Evolutionary conservation across 352 stramenopile species (phyloP).

Genomic region (Phytopythium mirpurense): DNA sequence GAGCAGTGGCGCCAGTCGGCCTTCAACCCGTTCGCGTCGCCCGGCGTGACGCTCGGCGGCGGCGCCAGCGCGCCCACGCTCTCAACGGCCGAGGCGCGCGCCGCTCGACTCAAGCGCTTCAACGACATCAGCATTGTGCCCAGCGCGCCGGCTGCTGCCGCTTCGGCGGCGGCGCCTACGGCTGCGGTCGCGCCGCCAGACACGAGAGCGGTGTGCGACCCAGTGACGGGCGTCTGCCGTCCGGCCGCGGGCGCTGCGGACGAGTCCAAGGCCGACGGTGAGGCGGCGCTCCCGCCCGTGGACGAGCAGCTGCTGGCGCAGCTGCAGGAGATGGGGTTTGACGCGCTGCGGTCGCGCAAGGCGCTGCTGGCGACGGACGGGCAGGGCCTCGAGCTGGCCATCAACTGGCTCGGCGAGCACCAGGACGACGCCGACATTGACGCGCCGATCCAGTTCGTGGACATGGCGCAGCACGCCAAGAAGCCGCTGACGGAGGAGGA

Average conservation of each 20-base stretch:
- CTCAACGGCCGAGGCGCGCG: constrained; percentile 52
- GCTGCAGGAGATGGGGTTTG: constrained; percentile 84
- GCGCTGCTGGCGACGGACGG: constrained; percentile 78
- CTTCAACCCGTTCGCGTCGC: constrained; percentile 82
- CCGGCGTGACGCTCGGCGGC: constrained; percentile 51
- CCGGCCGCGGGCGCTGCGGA: constrained; percentile 16
- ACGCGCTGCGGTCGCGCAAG: constrained; percentile 74
- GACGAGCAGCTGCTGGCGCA: constrained; percentile 65
- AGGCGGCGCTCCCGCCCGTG: constrained; percentile 44
- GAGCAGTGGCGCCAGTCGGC: constrained; percentile 83
- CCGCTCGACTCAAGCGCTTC: constrained; percentile 76
- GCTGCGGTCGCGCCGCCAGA: constrained; percentile 15
- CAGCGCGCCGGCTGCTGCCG: neutral
- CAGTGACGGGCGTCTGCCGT: constrained; percentile 48
- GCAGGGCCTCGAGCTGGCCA: constrained; percentile 61
- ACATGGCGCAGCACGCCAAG: constrained; percentile 42
- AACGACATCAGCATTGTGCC: constrained; percentile 61
- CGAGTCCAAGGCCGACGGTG: constrained; percentile 22
- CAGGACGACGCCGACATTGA: constrained; percentile 88
- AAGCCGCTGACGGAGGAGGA: constrained; percentile 79
- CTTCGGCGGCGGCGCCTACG: constrained; percentile 6
- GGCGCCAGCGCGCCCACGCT: constrained; percentile 16
- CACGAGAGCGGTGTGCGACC: constrained; percentile 65
- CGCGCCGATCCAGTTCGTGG: constrained; percentile 83
- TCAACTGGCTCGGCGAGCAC: constrained; percentile 88